These are phyloP conservation scores for Microthyrium microscopicum DNA, from an alignment of 2,329 filamentous ascomycete genomes.

Conservation along the genomic window DNA sequence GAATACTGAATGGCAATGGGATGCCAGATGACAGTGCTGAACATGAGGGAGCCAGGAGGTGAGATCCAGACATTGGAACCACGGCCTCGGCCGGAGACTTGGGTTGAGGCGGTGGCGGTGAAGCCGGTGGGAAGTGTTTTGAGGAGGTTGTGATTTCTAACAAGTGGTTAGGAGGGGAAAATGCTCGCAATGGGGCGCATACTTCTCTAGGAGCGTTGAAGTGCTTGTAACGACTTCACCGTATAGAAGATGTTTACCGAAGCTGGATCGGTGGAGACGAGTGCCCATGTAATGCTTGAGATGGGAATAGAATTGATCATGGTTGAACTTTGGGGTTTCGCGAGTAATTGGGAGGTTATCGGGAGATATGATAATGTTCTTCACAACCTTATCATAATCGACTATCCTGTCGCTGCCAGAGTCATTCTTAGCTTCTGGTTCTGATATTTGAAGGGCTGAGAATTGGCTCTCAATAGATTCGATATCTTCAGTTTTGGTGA, in stretches of 20 bases:
- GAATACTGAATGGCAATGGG: slow-evolving; percentile 51
- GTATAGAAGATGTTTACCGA: slow-evolving; percentile 68
- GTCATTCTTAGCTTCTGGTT: slow-evolving; percentile 16
- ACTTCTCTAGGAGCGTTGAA: slow-evolving; percentile 85
- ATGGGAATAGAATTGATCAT: slow-evolving; percentile 59
- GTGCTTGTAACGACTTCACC: slow-evolving; percentile 89
- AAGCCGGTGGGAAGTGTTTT: slow-evolving; percentile 68
- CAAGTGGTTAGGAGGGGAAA: slow-evolving; percentile 7
- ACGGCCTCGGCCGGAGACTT: slow-evolving; percentile 74
- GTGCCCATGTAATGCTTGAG: slow-evolving; percentile 44
- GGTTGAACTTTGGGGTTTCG: slow-evolving; percentile 74
- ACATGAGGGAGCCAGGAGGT: slow-evolving; percentile 69
- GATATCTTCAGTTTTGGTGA: too few relatives aligned
- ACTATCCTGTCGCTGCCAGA: slow-evolving; percentile 40
- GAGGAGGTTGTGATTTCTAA: slow-evolving; percentile 61
- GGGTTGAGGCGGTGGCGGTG: slow-evolving; percentile 70
- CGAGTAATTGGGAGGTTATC: slow-evolving; percentile 48
- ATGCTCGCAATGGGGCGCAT: slow-evolving; percentile 11
- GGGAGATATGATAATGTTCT: slow-evolving; percentile 59
- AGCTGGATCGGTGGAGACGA: slow-evolving; percentile 42
- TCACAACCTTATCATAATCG: slow-evolving; percentile 59
- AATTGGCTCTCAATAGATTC: too few relatives aligned
- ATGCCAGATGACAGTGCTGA: slow-evolving; percentile 79
- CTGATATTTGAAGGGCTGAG: too few relatives aligned
- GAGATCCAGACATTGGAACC: slow-evolving; percentile 92